Evolutionary conservation across 129 eudicot species (phyloP), one percentile per base, ranked within the genome.

Genomic region (Kitagawia praeruptora): DNA sequence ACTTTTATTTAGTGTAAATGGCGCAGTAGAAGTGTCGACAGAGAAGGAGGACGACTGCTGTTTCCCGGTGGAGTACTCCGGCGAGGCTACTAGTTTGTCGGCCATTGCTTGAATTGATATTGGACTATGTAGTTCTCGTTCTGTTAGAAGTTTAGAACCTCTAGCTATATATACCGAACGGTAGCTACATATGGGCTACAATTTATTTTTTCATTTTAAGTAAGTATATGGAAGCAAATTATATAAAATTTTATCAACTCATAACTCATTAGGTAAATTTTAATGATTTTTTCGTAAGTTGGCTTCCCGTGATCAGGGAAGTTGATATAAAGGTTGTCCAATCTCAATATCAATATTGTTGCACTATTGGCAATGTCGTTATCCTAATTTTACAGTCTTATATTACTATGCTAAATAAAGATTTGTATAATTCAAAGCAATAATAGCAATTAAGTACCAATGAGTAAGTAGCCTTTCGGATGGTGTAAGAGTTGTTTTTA

Each of bases 61-160:
- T 40, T 70, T 21, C 3, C 45, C 16, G 28, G 84, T 86, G 53
- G 85, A 83, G 75, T 63, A 83, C n/a, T 85, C 89, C 56, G 89
- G 89, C 42, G 87, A 86, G 21, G 83, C 87, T 70, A 46, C 82
- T 6, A 11, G 14, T 31, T 75, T 82, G n/a, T 82, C 77, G 25
- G 77, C 80, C 88, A 85, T 85, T 71, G 27, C 1, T 44, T 4
- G 18, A 5, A 28, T 31, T 5, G 41, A 31, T 3, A 67, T 28
- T 67, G 3, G 41, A 31, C 37, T 12, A 11, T 28, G 37, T 63
- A 28, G 7, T 66, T 11, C 10, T 66, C 40, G 18, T 27, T 66
- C 13, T 15, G 6, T 7, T 18, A 53, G 66, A 56, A 56, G 12
- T 25, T 23, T 1, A 45, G 14, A 45, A 45, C 48, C 28, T 56